A percentile compares a stretch with the other conserved stretches of the same genome.
phyloP scores from a whole-genome alignment of 257 asterid genomes.

The Plantago ovata region DNA sequence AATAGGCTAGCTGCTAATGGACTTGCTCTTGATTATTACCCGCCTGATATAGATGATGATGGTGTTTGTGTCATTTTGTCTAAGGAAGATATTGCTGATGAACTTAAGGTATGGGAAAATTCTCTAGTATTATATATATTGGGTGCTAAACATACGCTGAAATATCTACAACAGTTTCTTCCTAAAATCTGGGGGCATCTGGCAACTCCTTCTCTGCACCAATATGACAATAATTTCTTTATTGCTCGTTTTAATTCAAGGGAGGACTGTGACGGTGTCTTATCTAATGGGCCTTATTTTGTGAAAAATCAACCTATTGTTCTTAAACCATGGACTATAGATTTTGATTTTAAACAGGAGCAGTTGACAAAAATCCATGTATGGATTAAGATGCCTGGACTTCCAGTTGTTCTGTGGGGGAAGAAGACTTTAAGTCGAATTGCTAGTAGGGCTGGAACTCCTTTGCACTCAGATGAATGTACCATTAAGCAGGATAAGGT shows the following conservation, averaged over 20 bases:
- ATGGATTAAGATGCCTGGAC: background rate
- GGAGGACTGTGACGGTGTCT: background rate
- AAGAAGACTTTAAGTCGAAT: background rate
- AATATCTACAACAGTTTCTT: too few relatives aligned
- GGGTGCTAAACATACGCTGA: background rate
- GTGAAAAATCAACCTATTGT: background rate
- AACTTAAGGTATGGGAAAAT: background rate
- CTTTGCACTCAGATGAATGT: background rate
- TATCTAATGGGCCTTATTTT: background rate
- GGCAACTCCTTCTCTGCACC: too few relatives aligned
- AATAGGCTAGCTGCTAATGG: background rate
- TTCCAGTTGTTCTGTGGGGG: background rate
- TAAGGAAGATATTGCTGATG: background rate
- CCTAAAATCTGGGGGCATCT: too few relatives aligned
- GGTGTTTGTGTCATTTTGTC: background rate
- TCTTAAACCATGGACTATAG: background rate
- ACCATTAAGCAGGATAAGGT: background rate
- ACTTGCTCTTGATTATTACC: background rate
- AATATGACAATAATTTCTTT: too few relatives aligned
- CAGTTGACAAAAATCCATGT: background rate
- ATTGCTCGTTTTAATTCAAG: background rate
- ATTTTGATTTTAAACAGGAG: background rate
- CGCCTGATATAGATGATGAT: background rate
- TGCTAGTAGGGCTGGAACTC: background rate
- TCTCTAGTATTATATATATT: background rate